Conservation (phyloP, 257 asterid genomes). For the Ilex aquifolium region DNA sequence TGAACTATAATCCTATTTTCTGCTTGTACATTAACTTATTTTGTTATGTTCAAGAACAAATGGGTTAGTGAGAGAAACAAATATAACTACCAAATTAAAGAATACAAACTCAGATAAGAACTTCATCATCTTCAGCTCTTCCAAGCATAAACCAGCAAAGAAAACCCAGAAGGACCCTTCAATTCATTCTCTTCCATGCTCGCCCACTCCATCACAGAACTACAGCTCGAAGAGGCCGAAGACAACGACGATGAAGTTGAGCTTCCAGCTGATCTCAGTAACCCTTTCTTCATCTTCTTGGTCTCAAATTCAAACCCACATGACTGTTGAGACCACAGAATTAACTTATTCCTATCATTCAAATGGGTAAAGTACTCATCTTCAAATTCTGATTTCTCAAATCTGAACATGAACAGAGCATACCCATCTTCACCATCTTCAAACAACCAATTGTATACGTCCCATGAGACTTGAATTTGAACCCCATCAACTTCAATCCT, state of each 20-base stretch:
- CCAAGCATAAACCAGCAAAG: constrained; percentile 1
- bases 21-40: too few species aligned
- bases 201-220: constrained; percentile 1
- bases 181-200: neutral
- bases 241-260: neutral
- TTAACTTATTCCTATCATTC: too few species aligned
- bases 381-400: neutral
- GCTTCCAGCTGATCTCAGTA: neutral
- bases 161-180: constrained; percentile 4
- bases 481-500: constrained; percentile 18
- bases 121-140: neutral
- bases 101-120: too few species aligned
- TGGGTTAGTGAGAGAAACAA: too few species aligned
- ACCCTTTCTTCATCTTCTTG: neutral
- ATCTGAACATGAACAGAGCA: neutral
- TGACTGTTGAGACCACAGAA: neutral
- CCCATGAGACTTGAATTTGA: neutral
- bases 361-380: neutral
- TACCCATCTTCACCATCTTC: neutral
- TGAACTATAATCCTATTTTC: too few species aligned
- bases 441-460: neutral
- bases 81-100: too few species aligned
- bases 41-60: too few species aligned
- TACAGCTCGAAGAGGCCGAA: neutral
- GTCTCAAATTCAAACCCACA: constrained; percentile 1